phyloP scores from a whole-genome alignment of 2,329 filamentous ascomycete genomes.

The Pezicula neosporulosa region DNA sequence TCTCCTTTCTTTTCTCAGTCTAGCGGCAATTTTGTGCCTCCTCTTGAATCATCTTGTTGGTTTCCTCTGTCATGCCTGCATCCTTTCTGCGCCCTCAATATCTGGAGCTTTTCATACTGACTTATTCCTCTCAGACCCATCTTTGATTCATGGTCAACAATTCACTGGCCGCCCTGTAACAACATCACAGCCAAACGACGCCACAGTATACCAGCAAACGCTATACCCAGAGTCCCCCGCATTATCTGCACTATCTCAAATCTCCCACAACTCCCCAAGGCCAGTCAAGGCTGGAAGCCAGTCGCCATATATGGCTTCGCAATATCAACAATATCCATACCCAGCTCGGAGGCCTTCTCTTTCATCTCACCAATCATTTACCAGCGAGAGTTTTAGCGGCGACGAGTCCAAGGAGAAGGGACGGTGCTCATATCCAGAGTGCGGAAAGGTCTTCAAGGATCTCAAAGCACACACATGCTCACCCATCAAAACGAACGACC shows the following conservation, averaged over 20 bases:
- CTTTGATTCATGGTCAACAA: conserved; percentile 27
- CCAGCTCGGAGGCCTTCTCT: conserved; percentile 23
- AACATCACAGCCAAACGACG: conserved; percentile 18
- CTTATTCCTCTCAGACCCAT: conserved; percentile 23
- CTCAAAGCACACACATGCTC: conserved; percentile 86
- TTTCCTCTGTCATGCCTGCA: conserved; percentile 38
- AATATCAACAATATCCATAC: conserved; percentile 25
- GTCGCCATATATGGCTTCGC: conserved; percentile 25
- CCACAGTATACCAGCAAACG: conserved; percentile 22
- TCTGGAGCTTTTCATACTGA: conserved; percentile 17
- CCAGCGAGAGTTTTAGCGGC: conserved; percentile 26
- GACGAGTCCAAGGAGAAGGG: conserved; percentile 29
- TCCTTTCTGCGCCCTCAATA: conserved; percentile 2
- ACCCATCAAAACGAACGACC: conserved; percentile 92
- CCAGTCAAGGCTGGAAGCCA: conserved; percentile 24
- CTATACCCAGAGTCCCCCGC: conserved; percentile 27
- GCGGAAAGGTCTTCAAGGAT: conserved; percentile 58
- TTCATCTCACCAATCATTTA: conserved; percentile 23
- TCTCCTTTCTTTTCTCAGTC: conserved; percentile 50
- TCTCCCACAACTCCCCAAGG: conserved; percentile 15
- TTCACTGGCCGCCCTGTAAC: conserved; percentile 14
- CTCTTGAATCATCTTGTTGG: conserved; percentile 49
- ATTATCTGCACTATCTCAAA: conserved; percentile 25
- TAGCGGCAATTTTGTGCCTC: conserved; percentile 49
- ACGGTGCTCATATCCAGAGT: conserved; percentile 54